A percentile compares a stretch with the other conserved stretches of the same genome.
These are phyloP conservation scores for Yarrowia keelungensis DNA, from an alignment of 805 yeast species.

Conservation along the genomic window DNA sequence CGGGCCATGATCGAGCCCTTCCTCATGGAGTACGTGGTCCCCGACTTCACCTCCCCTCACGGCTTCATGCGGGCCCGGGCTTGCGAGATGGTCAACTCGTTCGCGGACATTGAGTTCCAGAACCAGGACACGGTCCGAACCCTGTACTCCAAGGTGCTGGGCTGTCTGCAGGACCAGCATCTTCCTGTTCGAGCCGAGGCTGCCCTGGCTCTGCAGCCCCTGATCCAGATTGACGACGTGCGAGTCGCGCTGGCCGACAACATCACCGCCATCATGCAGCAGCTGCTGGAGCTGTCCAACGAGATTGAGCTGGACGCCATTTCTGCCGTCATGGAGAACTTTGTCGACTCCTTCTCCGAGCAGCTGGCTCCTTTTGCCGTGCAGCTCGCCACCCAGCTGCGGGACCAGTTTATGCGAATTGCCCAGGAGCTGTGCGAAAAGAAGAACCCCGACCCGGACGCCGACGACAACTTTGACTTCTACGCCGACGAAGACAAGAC, in stretches of 20 bases:
- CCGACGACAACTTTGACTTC: constrained; percentile 51
- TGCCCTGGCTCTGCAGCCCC: constrained; percentile 84
- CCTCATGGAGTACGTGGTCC: constrained; percentile 67
- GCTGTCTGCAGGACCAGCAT: constrained; percentile 57
- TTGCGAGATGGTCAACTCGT: constrained; percentile 58
- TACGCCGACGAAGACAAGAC: constrained; percentile 67
- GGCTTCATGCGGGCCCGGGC: constrained; percentile 73
- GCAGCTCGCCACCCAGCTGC: constrained; percentile 62
- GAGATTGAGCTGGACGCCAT: constrained; percentile 86
- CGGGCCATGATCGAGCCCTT: constrained; percentile 70
- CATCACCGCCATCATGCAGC: constrained; percentile 83
- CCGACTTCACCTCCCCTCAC: constrained; percentile 68
- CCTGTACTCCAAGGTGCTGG: constrained; percentile 52
- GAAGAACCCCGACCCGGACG: constrained; percentile 53
- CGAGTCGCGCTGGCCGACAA: constrained; percentile 69
- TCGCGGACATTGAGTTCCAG: constrained; percentile 67
- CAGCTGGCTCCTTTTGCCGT: constrained; percentile 91
- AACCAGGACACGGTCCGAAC: constrained; percentile 71
- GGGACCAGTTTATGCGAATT: constrained; percentile 73
- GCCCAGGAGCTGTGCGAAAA: constrained; percentile 71
- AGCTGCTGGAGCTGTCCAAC: constrained; percentile 73
- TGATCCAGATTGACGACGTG: constrained; percentile 68
- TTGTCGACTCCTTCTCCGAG: constrained; percentile 85
- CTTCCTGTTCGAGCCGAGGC: constrained; percentile 85
- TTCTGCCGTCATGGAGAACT: constrained; percentile 91